Conservation (phyloP, 225 moss, liverwort and hornwort genomes). For the Takakia lepidozioides region DNA sequence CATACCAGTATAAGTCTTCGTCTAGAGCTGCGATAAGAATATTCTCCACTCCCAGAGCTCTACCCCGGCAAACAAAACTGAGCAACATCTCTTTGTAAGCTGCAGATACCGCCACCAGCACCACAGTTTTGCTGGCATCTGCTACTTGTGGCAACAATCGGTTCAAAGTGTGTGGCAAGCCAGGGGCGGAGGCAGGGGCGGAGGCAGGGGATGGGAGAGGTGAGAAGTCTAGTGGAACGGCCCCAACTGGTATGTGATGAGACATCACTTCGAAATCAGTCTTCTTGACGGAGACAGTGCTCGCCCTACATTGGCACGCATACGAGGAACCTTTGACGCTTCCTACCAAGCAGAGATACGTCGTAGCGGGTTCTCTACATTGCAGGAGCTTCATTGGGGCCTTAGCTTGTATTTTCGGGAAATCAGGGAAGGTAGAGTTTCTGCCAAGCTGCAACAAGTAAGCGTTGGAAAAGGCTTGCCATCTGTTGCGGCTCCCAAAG, state of each 20-base stretch:
- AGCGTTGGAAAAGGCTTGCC: no score
- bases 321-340: no score
- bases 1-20: slow-evolving; percentile 21
- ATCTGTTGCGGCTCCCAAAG: no score
- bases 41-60: slow-evolving; percentile 29
- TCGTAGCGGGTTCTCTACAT: slow-evolving; percentile 36
- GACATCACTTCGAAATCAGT: no score
- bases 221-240: no score
- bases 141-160: slow-evolving; percentile 28
- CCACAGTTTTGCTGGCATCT: slow-evolving; percentile 28
- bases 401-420: no score
- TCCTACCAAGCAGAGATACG: slow-evolving; percentile 44
- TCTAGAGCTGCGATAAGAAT: slow-evolving; percentile 48
- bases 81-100: slow-evolving; percentile 26
- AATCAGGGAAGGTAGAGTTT: no score
- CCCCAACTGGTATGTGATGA: no score
- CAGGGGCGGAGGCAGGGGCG: slow-evolving; percentile 15
- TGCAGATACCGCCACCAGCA: slow-evolving; percentile 36
- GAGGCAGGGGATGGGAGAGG: no score
- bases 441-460: no score
- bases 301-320: no score
- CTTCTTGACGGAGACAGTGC: no score
- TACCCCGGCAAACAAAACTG: slow-evolving; percentile 46
- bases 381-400: slow-evolving; percentile 53
- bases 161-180: slow-evolving; percentile 19